Evolutionary conservation across 2,329 filamentous ascomycete genomes (phyloP), one percentile per base, ranked within the genome.

Genomic region (Pyrenophora seminiperda): DNA sequence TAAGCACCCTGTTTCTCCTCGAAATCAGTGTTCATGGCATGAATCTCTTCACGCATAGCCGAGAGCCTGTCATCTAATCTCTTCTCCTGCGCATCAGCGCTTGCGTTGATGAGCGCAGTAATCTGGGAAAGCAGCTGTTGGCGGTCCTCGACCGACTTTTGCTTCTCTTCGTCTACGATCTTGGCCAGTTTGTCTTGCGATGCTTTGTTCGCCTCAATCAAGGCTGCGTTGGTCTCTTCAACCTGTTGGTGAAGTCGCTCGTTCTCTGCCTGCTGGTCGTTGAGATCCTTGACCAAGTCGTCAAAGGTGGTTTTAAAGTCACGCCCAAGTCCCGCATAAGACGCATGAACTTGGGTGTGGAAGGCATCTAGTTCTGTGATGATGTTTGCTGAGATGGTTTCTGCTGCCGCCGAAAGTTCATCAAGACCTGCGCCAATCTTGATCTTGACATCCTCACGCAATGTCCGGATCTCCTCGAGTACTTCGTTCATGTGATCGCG

Each of bases 251-350:
- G 83, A 18, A 99, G 79, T 22, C 78, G 77, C 56, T 92, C 84
- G 1, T 89, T 88, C 69, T 97, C 91, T 7, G 79, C 78, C 63
- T 88, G 89, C 68, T 97, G 93, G 7, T 84, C 79, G 30, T 84
- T 83, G 47, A 97, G 81, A 60, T 91, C 87, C 56, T 82, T 84
- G 41, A 90, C 79, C 41, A 97, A 79, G 10, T 89, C 86, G 58
- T 96, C 91, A 60, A 97, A 96, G 18, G 93, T 83, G 4, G 78
- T 77, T 70, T 93, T 95, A 77, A 96, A 91, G 60, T 97, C 91
- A 52, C 87, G 86, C 7, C 91, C 91, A 2, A 97, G 81, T 1
- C 84, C 82, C 59, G 86, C 88, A 71, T 96, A 97, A 0, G 93
- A 97, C 10, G 83, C 77, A 64, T 96, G 91, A 22, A 97, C 82